Evolutionary conservation across 352 stramenopile genomes (phyloP).

Genomic region (Globisporangium radiosum): DNA sequence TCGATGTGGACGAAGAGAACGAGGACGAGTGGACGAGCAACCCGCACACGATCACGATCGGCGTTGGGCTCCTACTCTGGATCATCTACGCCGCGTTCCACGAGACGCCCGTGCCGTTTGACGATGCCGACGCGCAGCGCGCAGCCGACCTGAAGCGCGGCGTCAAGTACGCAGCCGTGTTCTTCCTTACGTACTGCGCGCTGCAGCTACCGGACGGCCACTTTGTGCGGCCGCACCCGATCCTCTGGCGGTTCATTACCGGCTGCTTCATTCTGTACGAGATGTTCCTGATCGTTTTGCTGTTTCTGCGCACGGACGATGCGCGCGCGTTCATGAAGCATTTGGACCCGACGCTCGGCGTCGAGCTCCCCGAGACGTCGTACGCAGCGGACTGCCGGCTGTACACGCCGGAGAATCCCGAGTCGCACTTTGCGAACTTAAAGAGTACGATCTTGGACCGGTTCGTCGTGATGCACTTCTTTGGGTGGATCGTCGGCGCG

Average conservation of each 20-base stretch:
- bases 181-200: constrained; percentile 86
- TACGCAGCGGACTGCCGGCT: constrained; percentile 82
- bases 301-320: constrained; percentile 79
- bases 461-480: constrained; percentile 89
- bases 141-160: constrained; percentile 59
- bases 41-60: constrained; percentile 74
- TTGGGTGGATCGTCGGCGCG: constrained; percentile 85
- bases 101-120: constrained; percentile 24
- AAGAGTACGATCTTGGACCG: constrained; percentile 78
- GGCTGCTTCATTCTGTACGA: constrained; percentile 91
- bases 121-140: constrained; percentile 34
- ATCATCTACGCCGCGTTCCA: constrained; percentile 85
- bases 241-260: constrained; percentile 88
- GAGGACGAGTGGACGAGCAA: constrained; percentile 78
- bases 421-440: constrained; percentile 74
- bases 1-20: constrained; percentile 67
- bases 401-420: constrained; percentile 81
- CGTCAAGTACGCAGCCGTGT: constrained; percentile 68
- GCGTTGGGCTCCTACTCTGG: constrained; percentile 75
- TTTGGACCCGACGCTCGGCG: constrained; percentile 73
- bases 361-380: constrained; percentile 70
- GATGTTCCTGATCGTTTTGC: constrained; percentile 83
- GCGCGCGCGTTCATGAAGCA: constrained; percentile 79
- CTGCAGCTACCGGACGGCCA: constrained; percentile 84
- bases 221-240: constrained; percentile 85